phyloP scores from a whole-genome alignment of 371 early-diverging fungal genomes.

The Lichtheimia corymbifera region DNA sequence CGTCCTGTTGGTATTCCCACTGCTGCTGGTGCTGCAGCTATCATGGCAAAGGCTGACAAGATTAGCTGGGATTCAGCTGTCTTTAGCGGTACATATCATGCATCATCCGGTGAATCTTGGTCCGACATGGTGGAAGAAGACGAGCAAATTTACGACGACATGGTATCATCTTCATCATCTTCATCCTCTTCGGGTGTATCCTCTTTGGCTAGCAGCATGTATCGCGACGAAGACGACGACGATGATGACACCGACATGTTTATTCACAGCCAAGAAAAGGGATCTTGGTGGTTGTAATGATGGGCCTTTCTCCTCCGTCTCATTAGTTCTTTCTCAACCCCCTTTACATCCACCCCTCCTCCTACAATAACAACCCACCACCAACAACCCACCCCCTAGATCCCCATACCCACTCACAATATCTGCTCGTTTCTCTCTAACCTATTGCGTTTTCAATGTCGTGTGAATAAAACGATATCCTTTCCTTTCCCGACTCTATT shows the following conservation, averaged over 20 bases:
- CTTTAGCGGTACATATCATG: constrained; percentile 24
- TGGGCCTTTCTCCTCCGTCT: background rate
- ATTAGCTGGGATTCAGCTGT: constrained; percentile 43
- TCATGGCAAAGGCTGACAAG: constrained; percentile 1
- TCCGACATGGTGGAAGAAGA: constrained; percentile 40
- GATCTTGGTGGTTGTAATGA: constrained; percentile 45
- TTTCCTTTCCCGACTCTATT: too few species aligned
- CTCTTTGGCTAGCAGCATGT: background rate
- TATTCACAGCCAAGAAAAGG: constrained; percentile 42
- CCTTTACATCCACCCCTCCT: too few species aligned
- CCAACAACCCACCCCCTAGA: too few species aligned
- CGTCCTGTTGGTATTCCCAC: constrained; percentile 25
- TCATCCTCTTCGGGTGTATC: constrained; percentile 6
- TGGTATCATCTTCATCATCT: background rate
- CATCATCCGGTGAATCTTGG: constrained; percentile 22
- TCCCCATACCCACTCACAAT: too few species aligned
- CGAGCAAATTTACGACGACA: constrained; percentile 12
- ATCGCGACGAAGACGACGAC: constrained; percentile 11
- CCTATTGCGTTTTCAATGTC: too few species aligned
- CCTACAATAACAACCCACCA: too few species aligned
- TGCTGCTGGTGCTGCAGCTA: constrained; percentile 13
- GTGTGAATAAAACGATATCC: too few species aligned
- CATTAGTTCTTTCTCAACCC: too few species aligned
- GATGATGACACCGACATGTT: constrained; percentile 43
- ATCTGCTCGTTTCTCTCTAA: too few species aligned